Base-by-base conservation (phyloP, 345 rosid species). In the Pelargonium nanum region DNA sequence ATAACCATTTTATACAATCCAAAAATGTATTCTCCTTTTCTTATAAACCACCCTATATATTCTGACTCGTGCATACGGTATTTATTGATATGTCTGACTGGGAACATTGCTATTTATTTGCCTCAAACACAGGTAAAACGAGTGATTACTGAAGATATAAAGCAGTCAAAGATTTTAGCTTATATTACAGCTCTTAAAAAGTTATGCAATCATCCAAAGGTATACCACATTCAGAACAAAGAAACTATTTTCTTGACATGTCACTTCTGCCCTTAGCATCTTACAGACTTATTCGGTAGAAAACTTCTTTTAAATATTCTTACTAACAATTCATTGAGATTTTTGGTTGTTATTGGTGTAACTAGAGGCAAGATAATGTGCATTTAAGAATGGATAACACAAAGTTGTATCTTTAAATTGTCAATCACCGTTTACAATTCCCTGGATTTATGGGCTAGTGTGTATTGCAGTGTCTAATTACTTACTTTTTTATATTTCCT, bases 151-250 rank as follows among this genome's bases (percentile, higher is more conserved):
- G 97, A 87, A 64, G 94, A 87, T 70, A 64, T 77, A 72, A 93
- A 89, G 72, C 81, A 84, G 68, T 81, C 96, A n/a, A 89, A 81
- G 82, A 91, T 93, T 60, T 79, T 93, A 81, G 99, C 97, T 59
- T 89, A 87, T 75, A 89, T 93, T 61, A 93, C 99, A 59, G 97
- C 96, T 72, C 99, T 93, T 55, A 93, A 93, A 82, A 93, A 93
- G 88, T 94, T 93, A 65, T 89, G 99, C 82, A 93, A 93, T 73
- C 99, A 93, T 81, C 99, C 99, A 55, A 93, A 93, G 96, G 99
- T 93, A 68, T 53, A 58, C 32, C 25, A 22, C 2, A 26, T 61
- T 54, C 26, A 1, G 4, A 26, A 55, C 2, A 28, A 2, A n/a
- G n/a, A n/a, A 21, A 23, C 9, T 51, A 45, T 4, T 55, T 56